phyloP scores from a whole-genome alignment of 192 early-diverging fungal species.

The Backusella morwellensis region DNA sequence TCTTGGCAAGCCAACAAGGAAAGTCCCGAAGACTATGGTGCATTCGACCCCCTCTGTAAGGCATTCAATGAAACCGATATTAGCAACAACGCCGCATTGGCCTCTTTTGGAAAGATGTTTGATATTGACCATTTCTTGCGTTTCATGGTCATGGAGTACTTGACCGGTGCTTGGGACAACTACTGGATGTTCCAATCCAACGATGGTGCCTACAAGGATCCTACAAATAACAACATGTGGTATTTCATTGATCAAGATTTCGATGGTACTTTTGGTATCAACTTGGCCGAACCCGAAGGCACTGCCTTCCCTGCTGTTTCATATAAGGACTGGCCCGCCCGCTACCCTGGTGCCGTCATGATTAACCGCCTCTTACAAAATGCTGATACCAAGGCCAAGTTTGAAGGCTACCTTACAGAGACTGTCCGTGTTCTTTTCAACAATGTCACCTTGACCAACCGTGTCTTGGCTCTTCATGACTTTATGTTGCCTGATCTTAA shows the following conservation, averaged over 20 bases:
- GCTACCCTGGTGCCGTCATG: conserved; percentile 39
- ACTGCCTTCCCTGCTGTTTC: conserved; percentile 26
- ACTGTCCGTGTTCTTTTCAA: conserved; percentile 46
- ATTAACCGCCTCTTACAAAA: conserved; percentile 48
- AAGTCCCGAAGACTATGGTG: conserved; percentile 28
- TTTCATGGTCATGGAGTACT: conserved; percentile 49
- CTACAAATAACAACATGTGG: conserved; percentile 35
- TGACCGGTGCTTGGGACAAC: conserved; percentile 47
- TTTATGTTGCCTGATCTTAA: conserved; percentile 44
- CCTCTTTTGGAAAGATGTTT: conserved; percentile 29
- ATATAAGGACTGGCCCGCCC: conserved; percentile 35
- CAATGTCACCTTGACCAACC: conserved; percentile 47
- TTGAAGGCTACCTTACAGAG: conserved; percentile 45
- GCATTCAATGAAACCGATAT: conserved; percentile 28
- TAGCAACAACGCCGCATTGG: conserved; percentile 28
- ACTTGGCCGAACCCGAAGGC: conserved; percentile 21
- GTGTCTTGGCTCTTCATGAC: conserved; percentile 41
- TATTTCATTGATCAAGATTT: conserved; percentile 49
- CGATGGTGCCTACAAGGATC: conserved; percentile 46
- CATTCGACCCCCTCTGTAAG: conserved; percentile 32
- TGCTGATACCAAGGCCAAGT: conserved; percentile 26
- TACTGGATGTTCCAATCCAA: conserved; percentile 49
- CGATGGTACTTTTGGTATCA: conserved; percentile 52
- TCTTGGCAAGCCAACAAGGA: conserved; percentile 25
- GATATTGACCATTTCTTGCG: conserved; percentile 41